These are phyloP conservation scores for Penicillium egyptiacum DNA, from an alignment of 495 filamentous ascomycete genomes.

Conservation along the genomic window DNA sequence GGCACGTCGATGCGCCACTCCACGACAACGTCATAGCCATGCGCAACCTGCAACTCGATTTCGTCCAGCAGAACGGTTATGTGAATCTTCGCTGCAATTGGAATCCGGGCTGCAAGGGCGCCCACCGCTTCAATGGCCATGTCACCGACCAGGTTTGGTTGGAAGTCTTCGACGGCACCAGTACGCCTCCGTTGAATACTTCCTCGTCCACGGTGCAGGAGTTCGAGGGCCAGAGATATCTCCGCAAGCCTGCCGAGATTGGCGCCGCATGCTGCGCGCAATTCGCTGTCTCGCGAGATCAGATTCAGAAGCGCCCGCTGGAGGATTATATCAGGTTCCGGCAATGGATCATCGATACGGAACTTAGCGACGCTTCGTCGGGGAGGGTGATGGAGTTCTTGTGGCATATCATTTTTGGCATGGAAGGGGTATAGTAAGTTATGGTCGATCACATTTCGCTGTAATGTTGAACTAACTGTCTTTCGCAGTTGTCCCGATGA, in stretches of 20 bases:
- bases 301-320: slow-evolving; percentile 53
- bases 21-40: slow-evolving; percentile 55
- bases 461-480: not conserved
- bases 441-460: too few relatives aligned
- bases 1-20: slow-evolving; percentile 62
- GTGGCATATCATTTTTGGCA: slow-evolving; percentile 68
- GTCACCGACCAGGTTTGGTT: slow-evolving; percentile 53
- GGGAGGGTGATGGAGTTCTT: slow-evolving; percentile 76
- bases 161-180: slow-evolving; percentile 54
- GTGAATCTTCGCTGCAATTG: slow-evolving; percentile 68
- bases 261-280: slow-evolving; percentile 65
- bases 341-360: slow-evolving; percentile 66
- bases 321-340: slow-evolving; percentile 61
- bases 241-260: slow-evolving; percentile 36
- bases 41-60: slow-evolving; percentile 49
- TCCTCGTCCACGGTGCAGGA: slow-evolving; percentile 21
- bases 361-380: slow-evolving; percentile 57
- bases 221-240: slow-evolving; percentile 16
- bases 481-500: slow-evolving; percentile 46
- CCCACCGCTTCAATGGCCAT: slow-evolving; percentile 55
- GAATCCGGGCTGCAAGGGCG: slow-evolving; percentile 59
- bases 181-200: slow-evolving; percentile 48
- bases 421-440: slow-evolving; percentile 46
- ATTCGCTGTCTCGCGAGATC: slow-evolving; percentile 58
- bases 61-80: slow-evolving; percentile 58